Base-by-base conservation (phyloP, 192 early-diverging fungal genomes). In the Chytriomyces sp. region DNA sequence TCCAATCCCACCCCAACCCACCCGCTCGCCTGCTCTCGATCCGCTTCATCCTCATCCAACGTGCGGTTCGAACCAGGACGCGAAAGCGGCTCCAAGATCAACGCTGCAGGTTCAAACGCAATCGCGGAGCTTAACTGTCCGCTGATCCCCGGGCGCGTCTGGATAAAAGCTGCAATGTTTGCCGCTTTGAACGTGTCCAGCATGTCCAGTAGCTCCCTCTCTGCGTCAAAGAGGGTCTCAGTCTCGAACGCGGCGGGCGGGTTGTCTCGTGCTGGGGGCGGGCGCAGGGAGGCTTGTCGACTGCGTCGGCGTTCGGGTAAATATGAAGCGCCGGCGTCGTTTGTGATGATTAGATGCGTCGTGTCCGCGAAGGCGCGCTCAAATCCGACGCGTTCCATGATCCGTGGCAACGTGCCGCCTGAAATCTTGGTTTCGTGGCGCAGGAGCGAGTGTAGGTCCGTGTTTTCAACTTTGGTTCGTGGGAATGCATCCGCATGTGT, bases 11-110 rank as follows among this genome's bases (percentile, higher is more conserved):
- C n/a, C 31, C 32, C 25, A 6, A 73, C 32, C 71, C 60, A 73
- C 3, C 60, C 26, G 1, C 36, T 39, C 36, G 71, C 71, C 34
- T 73, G 59, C 39, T 63, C 52, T 10, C 71, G 25, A 26, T 73
- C 71, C n/a, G 36, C 60, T 36, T 73, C 71, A 52, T 73, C 71
- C 40, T 73, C 71, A 52, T 62, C 71, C 25, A 73, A 36, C 14
- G 59, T 62, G 14, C 32, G 17, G 36, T 62, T 63, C 6, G 71
- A 73, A 0, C 59, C 71, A 10, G 59, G 59, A 17, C 71, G 37
- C 32, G 71, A 73, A 33, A 73, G 41, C 14, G 71, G 71, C 8
- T 69, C 49, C 59, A 73, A 32, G 12, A 62, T 7, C 4, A 73
- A 53, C 22, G 60, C 49, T 6, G 34, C 6, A 1, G 71, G 71